A percentile compares a stretch with the other conserved stretches of the same genome.
phyloP scores from a whole-genome alignment of 2,329 filamentous ascomycete genomes.

The Aspergillus sp. region DNA sequence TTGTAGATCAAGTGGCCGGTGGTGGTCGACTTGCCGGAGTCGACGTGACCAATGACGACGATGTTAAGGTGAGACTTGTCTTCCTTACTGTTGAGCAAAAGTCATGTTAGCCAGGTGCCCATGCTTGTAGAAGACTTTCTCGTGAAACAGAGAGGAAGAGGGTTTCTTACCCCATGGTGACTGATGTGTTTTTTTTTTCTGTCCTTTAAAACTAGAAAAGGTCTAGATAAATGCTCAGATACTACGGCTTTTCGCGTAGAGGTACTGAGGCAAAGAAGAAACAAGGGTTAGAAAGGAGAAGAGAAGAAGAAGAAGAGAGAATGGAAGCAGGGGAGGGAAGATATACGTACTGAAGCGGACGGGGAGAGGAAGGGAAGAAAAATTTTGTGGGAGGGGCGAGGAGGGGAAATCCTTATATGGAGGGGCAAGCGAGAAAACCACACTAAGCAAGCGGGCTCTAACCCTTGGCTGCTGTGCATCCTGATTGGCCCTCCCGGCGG shows the following conservation, averaged over 20 bases:
- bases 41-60: conserved; percentile 99
- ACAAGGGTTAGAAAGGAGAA: conserved; percentile 13
- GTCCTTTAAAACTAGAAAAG: conserved; percentile 42
- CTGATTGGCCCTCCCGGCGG: conserved; percentile 18
- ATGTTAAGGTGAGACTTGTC: conserved; percentile 96
- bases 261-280: conserved; percentile 34
- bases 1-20: conserved; percentile 99
- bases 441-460: conserved; percentile 30
- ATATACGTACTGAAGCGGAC: conserved; percentile 42
- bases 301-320: conserved; percentile 17
- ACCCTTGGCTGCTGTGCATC: conserved; percentile 18
- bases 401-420: conserved; percentile 42
- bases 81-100: conserved; percentile 62
- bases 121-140: neutral
- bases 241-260: conserved; percentile 46
- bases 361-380: conserved; percentile 27
- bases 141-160: neutral
- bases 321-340: conserved; percentile 18
- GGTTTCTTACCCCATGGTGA: conserved; percentile 52
- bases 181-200: conserved; percentile 38
- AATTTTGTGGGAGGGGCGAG: conserved; percentile 33
- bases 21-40: conserved; percentile 98
- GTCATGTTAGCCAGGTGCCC: conserved; percentile 1
- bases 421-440: conserved; percentile 37
- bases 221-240: conserved; percentile 38